A percentile compares a stretch with the other conserved stretches of the same genome.
Evolutionary conservation across 441 rosid genomes (phyloP).

Genomic region (Pelargonium fulgidum): DNA sequence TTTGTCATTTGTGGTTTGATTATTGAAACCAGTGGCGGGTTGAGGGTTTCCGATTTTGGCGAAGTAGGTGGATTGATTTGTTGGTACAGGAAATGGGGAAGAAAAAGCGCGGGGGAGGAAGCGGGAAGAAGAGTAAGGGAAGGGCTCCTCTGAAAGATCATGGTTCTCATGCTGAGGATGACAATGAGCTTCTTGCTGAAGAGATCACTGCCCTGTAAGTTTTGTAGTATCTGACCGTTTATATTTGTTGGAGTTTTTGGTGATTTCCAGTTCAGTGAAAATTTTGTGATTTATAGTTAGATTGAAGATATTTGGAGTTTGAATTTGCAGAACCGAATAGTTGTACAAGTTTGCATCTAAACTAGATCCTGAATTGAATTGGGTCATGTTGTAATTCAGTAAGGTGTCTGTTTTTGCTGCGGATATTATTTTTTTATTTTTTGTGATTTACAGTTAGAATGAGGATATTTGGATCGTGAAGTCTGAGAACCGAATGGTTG

Average conservation of each 20-base stretch:
- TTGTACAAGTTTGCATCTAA: neutral
- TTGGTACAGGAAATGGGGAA: conserved; percentile 23
- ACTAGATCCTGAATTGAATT: neutral
- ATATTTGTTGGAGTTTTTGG: neutral
- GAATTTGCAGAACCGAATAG: neutral
- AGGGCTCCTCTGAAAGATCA: conserved; percentile 60
- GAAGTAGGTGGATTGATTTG: neutral
- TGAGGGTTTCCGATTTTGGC: neutral
- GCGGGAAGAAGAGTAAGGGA: conserved; percentile 60
- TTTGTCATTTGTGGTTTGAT: neutral
- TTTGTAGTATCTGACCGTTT: neutral
- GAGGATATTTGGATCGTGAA: neutral
- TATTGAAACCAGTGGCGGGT: too few species aligned
- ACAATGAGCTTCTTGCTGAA: conserved; percentile 77
- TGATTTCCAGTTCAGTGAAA: neutral
- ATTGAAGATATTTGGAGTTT: neutral
- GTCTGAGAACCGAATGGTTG: neutral
- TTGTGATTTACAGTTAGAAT: conserved; percentile 1
- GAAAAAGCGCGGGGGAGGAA: conserved; percentile 55
- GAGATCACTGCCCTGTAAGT: conserved; percentile 95
- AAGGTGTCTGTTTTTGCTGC: neutral
- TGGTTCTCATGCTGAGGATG: conserved; percentile 41
- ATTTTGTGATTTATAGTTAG: neutral
- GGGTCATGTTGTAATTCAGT: neutral
- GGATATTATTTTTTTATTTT: neutral